A percentile compares a stretch with the other conserved stretches of the same genome.
phyloP scores from a whole-genome alignment of 2,329 filamentous ascomycete species.

The Teratosphaeria nubilosa region DNA sequence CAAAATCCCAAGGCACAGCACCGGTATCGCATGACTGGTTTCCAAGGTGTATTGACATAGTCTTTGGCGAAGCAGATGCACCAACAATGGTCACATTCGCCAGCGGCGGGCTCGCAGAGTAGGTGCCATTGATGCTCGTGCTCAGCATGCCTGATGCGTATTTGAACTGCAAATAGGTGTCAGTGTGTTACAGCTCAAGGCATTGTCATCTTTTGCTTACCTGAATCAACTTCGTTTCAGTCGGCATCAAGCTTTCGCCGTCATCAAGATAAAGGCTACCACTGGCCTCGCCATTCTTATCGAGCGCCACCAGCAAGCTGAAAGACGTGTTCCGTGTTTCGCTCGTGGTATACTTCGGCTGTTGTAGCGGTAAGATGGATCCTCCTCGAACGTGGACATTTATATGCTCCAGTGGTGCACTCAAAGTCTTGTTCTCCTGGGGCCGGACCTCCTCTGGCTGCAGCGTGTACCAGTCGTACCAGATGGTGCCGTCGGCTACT shows the following conservation, averaged over 20 bases:
- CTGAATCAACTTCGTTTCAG: slow-evolving; percentile 45
- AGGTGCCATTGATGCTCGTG: slow-evolving; percentile 13
- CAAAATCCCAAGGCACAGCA: not conserved
- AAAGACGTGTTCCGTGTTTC: slow-evolving; percentile 9
- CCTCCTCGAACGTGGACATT: slow-evolving; percentile 17
- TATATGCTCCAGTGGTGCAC: slow-evolving; percentile 17
- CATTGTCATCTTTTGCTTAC: slow-evolving; percentile 1
- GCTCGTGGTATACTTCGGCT: slow-evolving; percentile 12
- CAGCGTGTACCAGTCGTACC: slow-evolving; percentile 69
- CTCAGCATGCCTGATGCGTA: slow-evolving; percentile 13
- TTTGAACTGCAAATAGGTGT: slow-evolving; percentile 8
- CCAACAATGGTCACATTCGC: slow-evolving; percentile 22
- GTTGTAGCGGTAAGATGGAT: slow-evolving; percentile 13
- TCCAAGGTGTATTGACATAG: slow-evolving; percentile 6
- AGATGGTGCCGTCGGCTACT: slow-evolving; percentile 45
- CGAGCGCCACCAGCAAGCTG: slow-evolving; percentile 16
- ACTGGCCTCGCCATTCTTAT: slow-evolving; percentile 39
- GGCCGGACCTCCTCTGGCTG: slow-evolving; percentile 39
- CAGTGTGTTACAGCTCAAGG: not conserved
- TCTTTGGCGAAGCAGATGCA: slow-evolving; percentile 4
- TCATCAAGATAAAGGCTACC: slow-evolving; percentile 64
- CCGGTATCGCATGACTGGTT: slow-evolving; percentile 4
- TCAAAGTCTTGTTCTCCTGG: slow-evolving; percentile 25
- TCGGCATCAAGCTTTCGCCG: slow-evolving; percentile 54
- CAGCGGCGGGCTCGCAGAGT: slow-evolving; percentile 13